Conservation (phyloP, 768 basidiomycete genomes). For the Neoboletus magnificus region DNA sequence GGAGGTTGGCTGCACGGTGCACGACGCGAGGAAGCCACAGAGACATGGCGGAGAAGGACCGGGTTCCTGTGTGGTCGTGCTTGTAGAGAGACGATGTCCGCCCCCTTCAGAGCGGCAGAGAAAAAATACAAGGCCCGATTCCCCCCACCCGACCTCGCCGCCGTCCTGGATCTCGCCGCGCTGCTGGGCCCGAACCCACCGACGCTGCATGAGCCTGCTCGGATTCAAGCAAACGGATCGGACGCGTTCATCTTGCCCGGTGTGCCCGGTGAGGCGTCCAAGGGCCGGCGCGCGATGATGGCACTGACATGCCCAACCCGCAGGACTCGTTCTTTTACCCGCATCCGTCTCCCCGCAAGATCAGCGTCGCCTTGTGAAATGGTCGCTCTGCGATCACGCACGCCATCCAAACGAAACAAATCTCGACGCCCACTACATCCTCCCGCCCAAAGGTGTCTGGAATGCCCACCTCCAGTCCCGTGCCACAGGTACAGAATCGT, state of each 20-base stretch:
- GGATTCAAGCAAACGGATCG: background rate
- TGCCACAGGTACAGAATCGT: conserved; percentile 37
- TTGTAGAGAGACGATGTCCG: conserved; percentile 30
- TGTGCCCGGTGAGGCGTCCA: conserved; percentile 40
- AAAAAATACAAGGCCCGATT: conserved; percentile 79
- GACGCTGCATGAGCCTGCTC: background rate
- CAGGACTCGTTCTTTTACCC: conserved; percentile 86
- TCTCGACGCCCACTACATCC: conserved; percentile 78
- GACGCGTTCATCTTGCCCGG: conserved; percentile 12
- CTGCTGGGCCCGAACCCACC: conserved; percentile 19
- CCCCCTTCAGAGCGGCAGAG: conserved; percentile 71
- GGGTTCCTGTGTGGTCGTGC: conserved; percentile 22
- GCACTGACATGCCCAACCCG: background rate
- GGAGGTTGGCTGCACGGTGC: conserved; percentile 34
- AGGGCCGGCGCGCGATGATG: background rate
- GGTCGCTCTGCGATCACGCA: conserved; percentile 76
- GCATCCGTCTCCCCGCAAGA: conserved; percentile 57
- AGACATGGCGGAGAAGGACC: conserved; percentile 48
- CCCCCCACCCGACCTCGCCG: conserved; percentile 69
- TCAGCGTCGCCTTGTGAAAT: conserved; percentile 67
- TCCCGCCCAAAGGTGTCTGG: conserved; percentile 82
- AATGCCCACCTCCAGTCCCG: conserved; percentile 42
- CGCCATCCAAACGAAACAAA: conserved; percentile 83
- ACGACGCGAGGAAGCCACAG: conserved; percentile 68
- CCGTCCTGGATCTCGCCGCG: conserved; percentile 65